Base-by-base conservation (phyloP, 352 stramenopile genomes). In the Pythium chondricola region DNA sequence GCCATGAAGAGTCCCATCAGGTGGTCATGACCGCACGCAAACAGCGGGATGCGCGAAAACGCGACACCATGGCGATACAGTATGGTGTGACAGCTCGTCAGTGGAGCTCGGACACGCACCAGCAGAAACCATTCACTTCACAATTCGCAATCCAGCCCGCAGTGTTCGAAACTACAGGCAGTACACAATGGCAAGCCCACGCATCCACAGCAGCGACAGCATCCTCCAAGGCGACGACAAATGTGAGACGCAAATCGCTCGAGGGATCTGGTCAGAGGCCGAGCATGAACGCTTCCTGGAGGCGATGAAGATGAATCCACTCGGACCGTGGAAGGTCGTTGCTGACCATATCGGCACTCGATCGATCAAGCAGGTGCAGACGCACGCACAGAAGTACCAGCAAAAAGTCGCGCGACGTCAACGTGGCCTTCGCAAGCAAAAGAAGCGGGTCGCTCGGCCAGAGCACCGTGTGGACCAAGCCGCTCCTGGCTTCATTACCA, bases 311-410 rank as follows among this genome's bases (percentile, higher is more conserved):
- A 68, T 83, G 44, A 90, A 84, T 47, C 77, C 77, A 6, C 74
- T 71, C 21, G 76, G 78, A 17, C 77, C 78, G 29, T 93, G 81
- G 81, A 75, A 71, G 33, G 71, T 68, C 14, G 88, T 93, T 43
- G 75, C 81, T 3, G 70, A 72, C 32, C 74, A 83, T 56, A 79
- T 93, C 11, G 74, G 76, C 47, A 90, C 81, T 53, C 74, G 78
- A 22, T 85, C 76, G 14, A 85, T 90, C 56, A 86, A 86, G 59
- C 81, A 93, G 45, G 74, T 90, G 45, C 81, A 88, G 61, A 88
- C 81, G 4, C 81, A 93, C 43, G 81, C 81, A 35, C 81, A 93
- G 43, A 93, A 93, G 63, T 93, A 93, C 63, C 76, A 86, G 48
- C 74, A 90, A 56, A 93, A 93, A 61, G 81, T 93, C 43, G 72